Evolutionary conservation across 352 stramenopile species (phyloP).

Genomic region (Stramenopiles sp.): DNA sequence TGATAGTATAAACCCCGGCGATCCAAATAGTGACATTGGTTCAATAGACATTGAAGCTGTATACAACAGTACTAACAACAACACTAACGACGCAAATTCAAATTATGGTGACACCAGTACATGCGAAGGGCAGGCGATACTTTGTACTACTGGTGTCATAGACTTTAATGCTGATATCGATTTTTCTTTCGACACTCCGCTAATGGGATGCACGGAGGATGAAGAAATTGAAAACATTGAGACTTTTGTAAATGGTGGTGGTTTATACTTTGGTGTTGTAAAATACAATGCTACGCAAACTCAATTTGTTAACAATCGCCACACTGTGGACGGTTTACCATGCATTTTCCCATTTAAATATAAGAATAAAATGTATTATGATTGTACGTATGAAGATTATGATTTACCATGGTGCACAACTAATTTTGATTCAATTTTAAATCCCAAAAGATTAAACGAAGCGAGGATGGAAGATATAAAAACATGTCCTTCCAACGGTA

Average conservation of each 20-base stretch:
- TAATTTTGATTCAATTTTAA: too few relatives aligned
- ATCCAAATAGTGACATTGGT: too few relatives aligned
- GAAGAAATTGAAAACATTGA: background rate
- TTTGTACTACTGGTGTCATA: too few relatives aligned
- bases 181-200: too few relatives aligned
- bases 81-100: background rate
- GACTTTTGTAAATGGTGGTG: background rate
- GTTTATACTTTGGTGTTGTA: background rate
- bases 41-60: background rate
- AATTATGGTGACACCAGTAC: background rate
- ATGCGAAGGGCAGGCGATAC: too few relatives aligned
- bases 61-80: background rate
- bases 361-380: background rate
- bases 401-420: too few relatives aligned
- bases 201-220: too few relatives aligned
- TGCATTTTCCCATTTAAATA: background rate
- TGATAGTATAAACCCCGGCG: too few relatives aligned
- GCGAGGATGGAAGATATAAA: background rate
- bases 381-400: too few relatives aligned
- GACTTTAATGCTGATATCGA: too few relatives aligned
- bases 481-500: background rate
- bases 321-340: background rate
- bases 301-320: background rate
- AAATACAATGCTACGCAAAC: background rate
- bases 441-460: background rate